These are phyloP conservation scores for Trichophyton benhamiae DNA, from an alignment of 2,329 filamentous ascomycete genomes.

Conservation along the genomic window DNA sequence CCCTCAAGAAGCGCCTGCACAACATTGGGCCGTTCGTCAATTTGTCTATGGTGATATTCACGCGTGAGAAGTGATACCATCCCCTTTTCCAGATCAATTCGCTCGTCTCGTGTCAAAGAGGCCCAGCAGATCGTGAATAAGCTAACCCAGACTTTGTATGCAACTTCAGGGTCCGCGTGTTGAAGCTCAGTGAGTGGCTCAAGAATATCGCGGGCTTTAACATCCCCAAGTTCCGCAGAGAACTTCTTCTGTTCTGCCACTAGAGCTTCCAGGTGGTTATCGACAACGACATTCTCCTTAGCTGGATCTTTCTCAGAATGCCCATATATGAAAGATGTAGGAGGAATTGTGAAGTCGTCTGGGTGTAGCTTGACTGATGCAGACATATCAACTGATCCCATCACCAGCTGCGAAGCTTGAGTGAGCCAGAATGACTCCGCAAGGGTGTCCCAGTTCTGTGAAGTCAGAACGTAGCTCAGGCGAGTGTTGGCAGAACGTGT, in stretches of 20 bases:
- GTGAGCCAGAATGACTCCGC: slow-evolving; percentile 93
- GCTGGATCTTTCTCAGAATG: slow-evolving; percentile 59
- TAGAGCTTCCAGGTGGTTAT: slow-evolving; percentile 70
- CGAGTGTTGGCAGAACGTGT: slow-evolving; percentile 85
- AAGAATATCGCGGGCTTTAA: slow-evolving; percentile 77
- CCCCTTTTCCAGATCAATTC: slow-evolving; percentile 77
- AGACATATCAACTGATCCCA: slow-evolving; percentile 81
- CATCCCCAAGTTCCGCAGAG: slow-evolving; percentile 66
- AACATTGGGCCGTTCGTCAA: slow-evolving; percentile 91
- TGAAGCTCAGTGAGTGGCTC: slow-evolving; percentile 87
- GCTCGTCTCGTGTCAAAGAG: slow-evolving; percentile 72
- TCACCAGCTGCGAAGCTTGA: slow-evolving; percentile 83
- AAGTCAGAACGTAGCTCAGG: slow-evolving; percentile 74
- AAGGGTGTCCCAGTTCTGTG: slow-evolving; percentile 94
- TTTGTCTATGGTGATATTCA: slow-evolving; percentile 87
- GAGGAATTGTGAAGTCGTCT: slow-evolving; percentile 71
- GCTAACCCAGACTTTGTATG: slow-evolving; percentile 79
- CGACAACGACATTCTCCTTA: slow-evolving; percentile 55
- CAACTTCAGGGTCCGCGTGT: slow-evolving; percentile 69
- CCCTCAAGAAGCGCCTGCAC: slow-evolving; percentile 85
- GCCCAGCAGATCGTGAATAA: slow-evolving; percentile 94
- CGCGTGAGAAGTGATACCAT: slow-evolving; percentile 85
- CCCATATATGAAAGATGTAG: slow-evolving; percentile 60
- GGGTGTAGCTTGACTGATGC: slow-evolving; percentile 62
- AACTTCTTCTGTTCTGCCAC: slow-evolving; percentile 73